Base-by-base conservation (phyloP, 108 stramenopile species). In the Cyclotella kingstonii region DNA sequence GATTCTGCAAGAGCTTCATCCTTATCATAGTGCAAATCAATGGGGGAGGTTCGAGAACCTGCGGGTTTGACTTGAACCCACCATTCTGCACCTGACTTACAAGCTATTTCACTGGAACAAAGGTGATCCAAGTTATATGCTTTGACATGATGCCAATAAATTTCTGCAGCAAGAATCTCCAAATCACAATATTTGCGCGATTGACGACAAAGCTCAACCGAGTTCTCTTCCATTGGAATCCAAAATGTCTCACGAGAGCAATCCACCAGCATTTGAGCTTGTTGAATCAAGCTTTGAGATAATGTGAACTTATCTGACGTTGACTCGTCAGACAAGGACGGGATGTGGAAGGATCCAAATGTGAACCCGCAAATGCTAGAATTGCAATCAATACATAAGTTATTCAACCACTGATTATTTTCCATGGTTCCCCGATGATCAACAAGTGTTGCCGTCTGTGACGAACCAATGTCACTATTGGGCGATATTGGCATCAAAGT, bases 11-110 rank as follows among this genome's bases (percentile, higher is more conserved):
- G 58, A 1, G 57, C 75, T 63, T 95, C 94, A 45, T 95, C 94
- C 50, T 95, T 95, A 68, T 95, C 94, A 63, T 91, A 95, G 55
- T 95, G 92, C 21, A 94, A 67, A 55, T 94, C 89, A 9, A 94
- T 76, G 0, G 85, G 85, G 7, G 68, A 70, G 15, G 51, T 38
- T 1, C 28, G 21, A 0, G 54, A 34, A 2, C 63, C 78, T 4
- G 62, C 33, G 15, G 50, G 59, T 55, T 91, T 91, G 58, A 89
- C 80, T 78, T 91, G 90, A 21, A 91, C 87, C 90, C 90, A 91
- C 85, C 85, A 91, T 36, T 91, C 90, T 2, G 85, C 85, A 19
- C 90, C 86, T 6, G 70, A 54, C 22, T 25, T 1, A 33, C 31
- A 12, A n/a, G n/a, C n/a, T n/a, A n/a, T n/a, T n/a, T n/a, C n/a